Conservation (phyloP, 2,329 filamentous ascomycete genomes). For the Fusarium zealandicum region DNA sequence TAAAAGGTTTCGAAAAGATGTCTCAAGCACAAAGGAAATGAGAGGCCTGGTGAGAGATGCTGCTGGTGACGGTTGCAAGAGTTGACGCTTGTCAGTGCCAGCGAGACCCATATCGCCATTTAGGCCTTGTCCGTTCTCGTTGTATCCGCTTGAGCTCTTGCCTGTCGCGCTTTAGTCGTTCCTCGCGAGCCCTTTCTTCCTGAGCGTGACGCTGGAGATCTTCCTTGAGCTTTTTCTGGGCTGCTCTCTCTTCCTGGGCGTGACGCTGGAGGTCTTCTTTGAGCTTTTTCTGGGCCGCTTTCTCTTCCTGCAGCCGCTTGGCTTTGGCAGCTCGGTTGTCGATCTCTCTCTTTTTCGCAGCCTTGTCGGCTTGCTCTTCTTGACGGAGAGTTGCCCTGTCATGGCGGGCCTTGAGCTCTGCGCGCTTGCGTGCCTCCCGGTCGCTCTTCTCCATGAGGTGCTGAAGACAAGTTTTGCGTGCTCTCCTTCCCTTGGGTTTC, state of each 20-base stretch:
- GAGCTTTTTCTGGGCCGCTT: constrained; percentile 22
- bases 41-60: not conserved
- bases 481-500: constrained; percentile 26
- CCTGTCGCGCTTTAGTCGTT: constrained; percentile 21
- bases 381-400: constrained; percentile 26
- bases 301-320: constrained; percentile 23
- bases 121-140: constrained; percentile 30
- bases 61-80: not conserved
- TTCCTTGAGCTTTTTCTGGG: constrained; percentile 24
- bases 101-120: constrained; percentile 29
- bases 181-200: constrained; percentile 20
- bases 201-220: constrained; percentile 26
- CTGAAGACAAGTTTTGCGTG: constrained; percentile 27
- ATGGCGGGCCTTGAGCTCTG: constrained; percentile 17
- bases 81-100: constrained; percentile 29
- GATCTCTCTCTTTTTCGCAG: constrained; percentile 26
- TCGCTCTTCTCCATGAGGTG: constrained; percentile 37
- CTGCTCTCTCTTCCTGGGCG: constrained; percentile 28
- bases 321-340: constrained; percentile 25
- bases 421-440: constrained; percentile 17
- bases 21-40: constrained; percentile 19
- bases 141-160: constrained; percentile 26
- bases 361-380: constrained; percentile 14
- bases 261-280: constrained; percentile 30
- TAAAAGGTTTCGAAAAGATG: constrained; percentile 13